These are phyloP conservation scores for Albophoma yamanashiensis DNA, from an alignment of 2,329 filamentous ascomycete species.

Conservation along the genomic window DNA sequence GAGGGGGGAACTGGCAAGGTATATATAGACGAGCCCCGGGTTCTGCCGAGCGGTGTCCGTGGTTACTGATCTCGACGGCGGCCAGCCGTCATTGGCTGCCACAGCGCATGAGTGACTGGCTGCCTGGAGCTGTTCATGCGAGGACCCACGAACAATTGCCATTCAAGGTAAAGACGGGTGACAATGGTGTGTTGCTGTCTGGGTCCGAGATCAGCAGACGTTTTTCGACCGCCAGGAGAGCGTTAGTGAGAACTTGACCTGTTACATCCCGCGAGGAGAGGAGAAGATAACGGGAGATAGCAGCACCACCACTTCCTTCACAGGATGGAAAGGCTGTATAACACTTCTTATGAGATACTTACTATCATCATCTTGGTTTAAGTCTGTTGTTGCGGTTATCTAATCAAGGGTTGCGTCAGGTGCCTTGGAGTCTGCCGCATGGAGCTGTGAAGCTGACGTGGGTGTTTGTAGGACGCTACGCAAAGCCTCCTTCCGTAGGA, in stretches of 20 bases:
- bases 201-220: not conserved
- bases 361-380: not conserved
- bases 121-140: not conserved
- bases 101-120: not conserved
- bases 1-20: not conserved
- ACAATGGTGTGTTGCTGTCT: not conserved
- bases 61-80: not conserved
- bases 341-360: not conserved
- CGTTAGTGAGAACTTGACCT: not conserved
- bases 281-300: not conserved
- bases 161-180: not conserved
- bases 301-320: not conserved
- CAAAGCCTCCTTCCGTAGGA: not conserved
- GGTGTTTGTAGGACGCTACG: not conserved
- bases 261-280: not conserved
- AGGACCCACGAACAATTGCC: not conserved
- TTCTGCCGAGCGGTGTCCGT: slow-evolving; percentile 6
- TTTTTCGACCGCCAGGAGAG: not conserved
- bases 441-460: not conserved
- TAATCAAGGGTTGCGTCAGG: not conserved
- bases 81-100: not conserved
- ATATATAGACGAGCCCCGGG: slow-evolving; percentile 3
- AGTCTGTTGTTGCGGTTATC: not conserved
- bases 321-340: not conserved
- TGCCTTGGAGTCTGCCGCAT: not conserved